A percentile compares a stretch with the other conserved stretches of the same genome.
phyloP scores from a whole-genome alignment of 352 stramenopile species.

The Elongisporangium undulatum region DNA sequence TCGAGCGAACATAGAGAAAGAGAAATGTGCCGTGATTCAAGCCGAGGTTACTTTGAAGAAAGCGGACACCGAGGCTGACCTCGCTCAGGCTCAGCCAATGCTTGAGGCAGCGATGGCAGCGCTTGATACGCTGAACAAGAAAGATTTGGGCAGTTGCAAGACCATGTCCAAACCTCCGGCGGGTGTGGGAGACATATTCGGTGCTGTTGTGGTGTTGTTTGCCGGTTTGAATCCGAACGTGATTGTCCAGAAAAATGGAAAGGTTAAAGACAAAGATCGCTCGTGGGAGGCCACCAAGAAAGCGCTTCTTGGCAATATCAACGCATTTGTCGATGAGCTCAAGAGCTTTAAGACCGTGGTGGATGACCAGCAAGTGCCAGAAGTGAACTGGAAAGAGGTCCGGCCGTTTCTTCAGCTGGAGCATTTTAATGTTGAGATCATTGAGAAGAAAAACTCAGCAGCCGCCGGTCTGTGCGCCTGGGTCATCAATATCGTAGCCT shows the following conservation, averaged over 20 bases:
- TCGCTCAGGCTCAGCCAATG: slow-evolving; percentile 73
- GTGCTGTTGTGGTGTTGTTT: slow-evolving; percentile 71
- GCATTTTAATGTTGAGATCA: slow-evolving; percentile 76
- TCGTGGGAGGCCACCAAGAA: slow-evolving; percentile 94
- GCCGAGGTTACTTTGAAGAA: slow-evolving; percentile 90
- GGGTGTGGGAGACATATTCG: slow-evolving; percentile 87
- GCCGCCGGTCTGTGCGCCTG: slow-evolving; percentile 72
- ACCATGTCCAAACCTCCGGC: slow-evolving; percentile 89
- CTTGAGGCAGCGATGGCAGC: slow-evolving; percentile 86
- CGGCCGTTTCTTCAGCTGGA: slow-evolving; percentile 73
- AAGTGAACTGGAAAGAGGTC: slow-evolving; percentile 82
- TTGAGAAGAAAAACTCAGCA: slow-evolving; percentile 83
- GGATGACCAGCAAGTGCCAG: slow-evolving; percentile 59
- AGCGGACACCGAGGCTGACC: slow-evolving; percentile 69
- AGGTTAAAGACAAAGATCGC: slow-evolving; percentile 92
- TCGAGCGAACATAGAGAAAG: slow-evolving; percentile 87
- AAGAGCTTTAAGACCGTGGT: slow-evolving; percentile 75
- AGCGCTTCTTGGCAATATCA: slow-evolving; percentile 89
- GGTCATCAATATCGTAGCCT: slow-evolving; percentile 91
- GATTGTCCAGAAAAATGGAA: slow-evolving; percentile 90
- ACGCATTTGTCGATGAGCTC: slow-evolving; percentile 91
- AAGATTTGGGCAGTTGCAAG: slow-evolving; percentile 89
- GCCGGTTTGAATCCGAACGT: slow-evolving; percentile 68
- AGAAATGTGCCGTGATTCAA: slow-evolving; percentile 91
- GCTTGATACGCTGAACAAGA: slow-evolving; percentile 88